Evolutionary conservation across 441 rosid genomes (phyloP).

Genomic region (Gossypium lobatum): DNA sequence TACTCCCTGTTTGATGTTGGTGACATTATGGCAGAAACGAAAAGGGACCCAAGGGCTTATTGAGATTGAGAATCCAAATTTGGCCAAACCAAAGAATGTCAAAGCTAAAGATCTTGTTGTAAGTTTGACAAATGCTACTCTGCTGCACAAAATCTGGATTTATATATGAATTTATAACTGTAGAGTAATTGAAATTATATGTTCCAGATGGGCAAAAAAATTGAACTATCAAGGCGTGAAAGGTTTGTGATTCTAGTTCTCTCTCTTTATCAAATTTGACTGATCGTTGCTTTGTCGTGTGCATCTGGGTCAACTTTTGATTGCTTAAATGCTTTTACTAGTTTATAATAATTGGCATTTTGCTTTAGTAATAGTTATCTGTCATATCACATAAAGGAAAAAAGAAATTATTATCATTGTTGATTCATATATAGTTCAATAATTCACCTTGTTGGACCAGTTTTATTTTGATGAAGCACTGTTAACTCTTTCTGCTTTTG

Average conservation of each 20-base stretch:
- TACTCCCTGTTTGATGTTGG: not conserved
- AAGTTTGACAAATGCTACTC: slow-evolving; percentile 25
- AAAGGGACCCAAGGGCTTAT: slow-evolving; percentile 80
- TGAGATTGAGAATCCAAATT: slow-evolving; percentile 83
- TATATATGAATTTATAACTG: not conserved
- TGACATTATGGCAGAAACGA: slow-evolving; percentile 40
- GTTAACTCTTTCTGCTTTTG: not conserved
- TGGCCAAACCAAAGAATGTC: slow-evolving; percentile 61
- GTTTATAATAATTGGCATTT: not conserved
- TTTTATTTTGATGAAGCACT: not conserved
- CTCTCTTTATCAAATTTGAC: not conserved
- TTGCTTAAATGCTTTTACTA: not conserved
- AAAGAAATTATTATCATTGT: no score
- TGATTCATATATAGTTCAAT: not conserved
- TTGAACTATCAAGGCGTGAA: slow-evolving; percentile 96
- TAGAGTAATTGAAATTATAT: not conserved
- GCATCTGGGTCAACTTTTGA: not conserved
- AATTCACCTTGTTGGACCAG: not conserved
- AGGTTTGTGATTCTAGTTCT: slow-evolving; percentile 49
- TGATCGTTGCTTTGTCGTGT: not conserved
- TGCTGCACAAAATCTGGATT: not conserved
- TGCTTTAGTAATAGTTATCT: not conserved
- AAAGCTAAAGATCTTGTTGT: slow-evolving; percentile 86
- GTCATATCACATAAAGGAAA: not conserved
- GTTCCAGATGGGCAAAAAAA: slow-evolving; percentile 53